Percentiles rank a stretch among this genome's conserved stretches.
These are phyloP conservation scores for Colletotrichum tropicicola DNA, from an alignment of 2,329 filamentous ascomycete genomes.

Conservation along the genomic window DNA sequence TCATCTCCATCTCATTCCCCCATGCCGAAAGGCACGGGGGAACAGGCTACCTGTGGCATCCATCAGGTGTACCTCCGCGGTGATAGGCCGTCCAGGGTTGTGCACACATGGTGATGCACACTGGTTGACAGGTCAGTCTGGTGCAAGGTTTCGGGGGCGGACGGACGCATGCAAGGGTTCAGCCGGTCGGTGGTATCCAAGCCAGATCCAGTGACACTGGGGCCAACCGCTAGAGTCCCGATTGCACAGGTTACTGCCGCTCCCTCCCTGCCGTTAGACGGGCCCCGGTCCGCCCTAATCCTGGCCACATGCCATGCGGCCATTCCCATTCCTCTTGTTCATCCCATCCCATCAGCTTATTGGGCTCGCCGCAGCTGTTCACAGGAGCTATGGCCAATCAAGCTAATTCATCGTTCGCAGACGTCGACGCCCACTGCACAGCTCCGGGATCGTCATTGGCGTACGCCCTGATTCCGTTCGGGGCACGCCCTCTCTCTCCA, in stretches of 20 bases:
- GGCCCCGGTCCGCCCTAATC: constrained; percentile 20
- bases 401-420: constrained; percentile 30
- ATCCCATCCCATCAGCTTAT: constrained; percentile 25
- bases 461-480: neutral
- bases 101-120: no score
- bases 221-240: constrained; percentile 25
- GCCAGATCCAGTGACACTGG: constrained; percentile 31
- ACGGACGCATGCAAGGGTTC: constrained; percentile 32
- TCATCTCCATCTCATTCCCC: neutral
- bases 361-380: constrained; percentile 25
- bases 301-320: constrained; percentile 30
- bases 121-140: constrained; percentile 22
- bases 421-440: constrained; percentile 8
- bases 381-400: constrained; percentile 32
- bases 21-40: neutral
- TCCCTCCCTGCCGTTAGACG: constrained; percentile 30
- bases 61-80: neutral
- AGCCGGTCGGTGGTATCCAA: constrained; percentile 29
- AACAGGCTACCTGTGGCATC: neutral
- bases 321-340: constrained; percentile 18
- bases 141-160: constrained; percentile 20
- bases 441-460: neutral
- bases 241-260: constrained; percentile 28
- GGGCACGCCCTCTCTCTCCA: neutral
- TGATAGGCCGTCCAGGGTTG: neutral